Percentiles rank a stretch among this genome's conserved stretches.
Conservation (phyloP, 164 flowering plant genomes). For the Aristolochia contorta region DNA sequence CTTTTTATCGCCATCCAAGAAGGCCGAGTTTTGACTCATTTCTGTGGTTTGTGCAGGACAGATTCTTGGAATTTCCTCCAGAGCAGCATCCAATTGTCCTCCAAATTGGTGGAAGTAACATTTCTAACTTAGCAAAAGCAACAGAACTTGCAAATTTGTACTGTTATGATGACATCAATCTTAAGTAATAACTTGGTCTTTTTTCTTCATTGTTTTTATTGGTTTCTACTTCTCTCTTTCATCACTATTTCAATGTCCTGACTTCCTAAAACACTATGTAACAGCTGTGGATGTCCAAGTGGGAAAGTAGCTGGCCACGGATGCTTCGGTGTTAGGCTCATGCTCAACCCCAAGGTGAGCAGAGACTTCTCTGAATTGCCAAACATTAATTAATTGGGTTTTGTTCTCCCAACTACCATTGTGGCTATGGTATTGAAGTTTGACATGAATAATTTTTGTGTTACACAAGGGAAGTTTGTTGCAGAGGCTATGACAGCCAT, state of each 20-base stretch:
- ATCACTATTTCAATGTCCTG: background rate
- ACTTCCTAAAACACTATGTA: background rate
- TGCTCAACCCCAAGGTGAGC: slow-evolving; percentile 87
- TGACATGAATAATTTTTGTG: slow-evolving; percentile 22
- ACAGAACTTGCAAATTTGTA: slow-evolving; percentile 72
- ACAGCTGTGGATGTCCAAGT: slow-evolving; percentile 98
- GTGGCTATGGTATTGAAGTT: slow-evolving; percentile 16
- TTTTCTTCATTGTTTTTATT: background rate
- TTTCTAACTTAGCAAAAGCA: slow-evolving; percentile 81
- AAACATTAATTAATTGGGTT: background rate
- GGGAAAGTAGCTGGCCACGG: slow-evolving; percentile 93
- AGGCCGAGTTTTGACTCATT: background rate
- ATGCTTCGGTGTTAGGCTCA: slow-evolving; percentile 86
- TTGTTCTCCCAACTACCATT: background rate
- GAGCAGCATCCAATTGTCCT: slow-evolving; percentile 92
- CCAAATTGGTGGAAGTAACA: slow-evolving; percentile 90
- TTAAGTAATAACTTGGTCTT: slow-evolving; percentile 44
- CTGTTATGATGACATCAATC: slow-evolving; percentile 86
- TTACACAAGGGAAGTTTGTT: slow-evolving; percentile 78
- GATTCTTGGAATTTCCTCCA: slow-evolving; percentile 80
- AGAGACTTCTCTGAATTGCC: slow-evolving; percentile 2
- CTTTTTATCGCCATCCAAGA: too few relatives aligned
- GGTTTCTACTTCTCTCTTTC: background rate
- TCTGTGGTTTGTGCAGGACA: slow-evolving; percentile 52
- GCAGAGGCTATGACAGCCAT: slow-evolving; percentile 93